These are phyloP conservation scores for Collybia sordida DNA, from an alignment of 768 basidiomycete genomes.

Conservation along the genomic window DNA sequence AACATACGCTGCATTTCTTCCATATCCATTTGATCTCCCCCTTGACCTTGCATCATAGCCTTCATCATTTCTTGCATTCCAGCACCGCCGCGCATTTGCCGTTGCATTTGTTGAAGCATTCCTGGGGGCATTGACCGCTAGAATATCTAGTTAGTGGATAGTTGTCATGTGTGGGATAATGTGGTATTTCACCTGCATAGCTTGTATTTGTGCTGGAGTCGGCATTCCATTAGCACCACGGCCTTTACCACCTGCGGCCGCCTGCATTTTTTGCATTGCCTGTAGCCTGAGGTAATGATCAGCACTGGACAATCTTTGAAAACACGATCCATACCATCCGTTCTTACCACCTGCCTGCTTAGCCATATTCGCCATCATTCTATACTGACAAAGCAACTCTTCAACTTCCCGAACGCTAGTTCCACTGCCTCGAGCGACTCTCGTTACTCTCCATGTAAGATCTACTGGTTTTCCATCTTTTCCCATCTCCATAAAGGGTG, in stretches of 20 bases:
- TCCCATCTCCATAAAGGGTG: constrained; percentile 81
- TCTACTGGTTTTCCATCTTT: constrained; percentile 83
- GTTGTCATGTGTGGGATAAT: neutral
- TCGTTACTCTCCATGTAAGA: constrained; percentile 87
- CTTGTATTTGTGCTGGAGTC: constrained; percentile 89
- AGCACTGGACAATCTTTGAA: constrained; percentile 1
- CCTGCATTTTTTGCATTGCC: constrained; percentile 92
- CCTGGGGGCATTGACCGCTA: constrained; percentile 94
- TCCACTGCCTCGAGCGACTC: constrained; percentile 92
- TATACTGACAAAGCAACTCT: constrained; percentile 92
- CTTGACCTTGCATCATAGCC: constrained; percentile 94
- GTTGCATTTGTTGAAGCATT: constrained; percentile 91
- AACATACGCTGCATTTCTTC: constrained; percentile 88
- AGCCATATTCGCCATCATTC: constrained; percentile 99
- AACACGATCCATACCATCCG: constrained; percentile 62
- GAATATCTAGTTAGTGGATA: too few species aligned
- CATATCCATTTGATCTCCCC: constrained; percentile 89
- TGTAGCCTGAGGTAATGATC: constrained; percentile 51
- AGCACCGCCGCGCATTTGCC: constrained; percentile 75
- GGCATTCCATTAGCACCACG: constrained; percentile 88
- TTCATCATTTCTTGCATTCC: constrained; percentile 99
- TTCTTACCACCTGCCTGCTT: constrained; percentile 98
- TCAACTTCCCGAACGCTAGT: constrained; percentile 98
- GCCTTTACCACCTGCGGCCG: constrained; percentile 81
- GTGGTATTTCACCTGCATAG: constrained; percentile 68